These are phyloP conservation scores for Calonectria hongkongensis DNA, from an alignment of 2,329 filamentous ascomycete genomes.

Conservation along the genomic window DNA sequence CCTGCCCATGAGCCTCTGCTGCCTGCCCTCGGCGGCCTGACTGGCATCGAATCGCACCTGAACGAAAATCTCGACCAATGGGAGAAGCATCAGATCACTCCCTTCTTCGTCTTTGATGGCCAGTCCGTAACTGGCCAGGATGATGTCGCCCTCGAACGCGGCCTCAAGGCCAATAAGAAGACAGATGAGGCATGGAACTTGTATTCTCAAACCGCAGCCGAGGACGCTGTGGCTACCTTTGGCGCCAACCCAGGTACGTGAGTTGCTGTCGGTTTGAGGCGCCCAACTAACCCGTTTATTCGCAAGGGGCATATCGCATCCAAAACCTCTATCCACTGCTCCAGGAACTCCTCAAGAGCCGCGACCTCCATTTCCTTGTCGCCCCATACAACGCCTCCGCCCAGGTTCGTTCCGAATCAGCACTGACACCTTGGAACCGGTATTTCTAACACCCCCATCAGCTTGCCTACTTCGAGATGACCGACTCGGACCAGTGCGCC, in stretches of 20 bases:
- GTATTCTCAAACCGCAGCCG: conserved; percentile 87
- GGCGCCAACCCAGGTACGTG: conserved; percentile 82
- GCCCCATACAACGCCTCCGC: conserved; percentile 92
- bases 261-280: conserved; percentile 10
- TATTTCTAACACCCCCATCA: conserved; percentile 59
- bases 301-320: conserved; percentile 80
- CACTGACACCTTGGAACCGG: background rate
- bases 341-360: conserved; percentile 82
- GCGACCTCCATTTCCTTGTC: conserved; percentile 84
- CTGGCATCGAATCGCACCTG: conserved; percentile 85
- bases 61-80: conserved; percentile 85
- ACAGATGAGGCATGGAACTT: conserved; percentile 89
- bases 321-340: conserved; percentile 86
- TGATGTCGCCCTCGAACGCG: conserved; percentile 78
- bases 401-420: conserved; percentile 75
- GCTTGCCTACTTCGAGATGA: conserved; percentile 86
- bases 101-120: conserved; percentile 94
- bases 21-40: conserved; percentile 91
- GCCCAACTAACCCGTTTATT: conserved; percentile 53
- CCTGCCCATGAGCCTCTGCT: conserved; percentile 90
- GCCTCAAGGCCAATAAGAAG: conserved; percentile 79
- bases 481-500: conserved; percentile 80
- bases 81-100: conserved; percentile 81
- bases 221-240: conserved; percentile 90
- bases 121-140: conserved; percentile 86